Evolutionary conservation across 495 filamentous ascomycete genomes (phyloP), one percentile per base, ranked within the genome.

Genomic region (Neurospora discreta): DNA sequence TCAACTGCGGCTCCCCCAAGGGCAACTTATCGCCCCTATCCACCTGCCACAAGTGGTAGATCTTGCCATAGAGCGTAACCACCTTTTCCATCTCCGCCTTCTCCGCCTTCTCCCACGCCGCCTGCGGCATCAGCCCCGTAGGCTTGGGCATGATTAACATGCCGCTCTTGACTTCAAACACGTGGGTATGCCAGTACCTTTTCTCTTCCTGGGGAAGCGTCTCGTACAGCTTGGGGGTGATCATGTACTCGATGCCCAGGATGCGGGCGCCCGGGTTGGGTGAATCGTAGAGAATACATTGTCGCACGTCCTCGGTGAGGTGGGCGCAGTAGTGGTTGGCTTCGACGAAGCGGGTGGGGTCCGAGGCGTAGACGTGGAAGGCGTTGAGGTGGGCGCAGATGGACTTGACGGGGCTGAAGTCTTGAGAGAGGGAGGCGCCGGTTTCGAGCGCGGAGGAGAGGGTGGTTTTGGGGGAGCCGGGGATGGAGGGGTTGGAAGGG

Each of bases 161-260:
- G 0, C 93, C 93, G 39, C 87, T 89, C 75, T 95, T 95, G 11
- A 97, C 92, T 76, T 97, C 94, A 79, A 90, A 97, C 39, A 92
- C 91, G 77, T 95, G 92, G 36, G 85, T 86, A 79, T 95, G 92
- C 92, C 92, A 96, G 20, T 93, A 86, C 71, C 86, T 84, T 15
- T 89, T 87, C 80, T 97, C 94, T 11, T 87, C 85, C 0, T 77
- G 6, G 8, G 87, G 83, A 0, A 98, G 88, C 0, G 87, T 89
- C 11, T 83, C 80, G 83, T 89, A 97, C 2, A 97, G 82, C 3
- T 82, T 80, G 0, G 89, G 88, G 3, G 89, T 88, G 77, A 97
- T 91, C 93, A 98, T 95, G 84, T 97, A 97, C 81, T 98, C 95
- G 74, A 97, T 84, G 43, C 94, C 93, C 73, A 97, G 90, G 15